Conservation (phyloP, 805 yeast genomes). For the Candida vaughaniae region DNA sequence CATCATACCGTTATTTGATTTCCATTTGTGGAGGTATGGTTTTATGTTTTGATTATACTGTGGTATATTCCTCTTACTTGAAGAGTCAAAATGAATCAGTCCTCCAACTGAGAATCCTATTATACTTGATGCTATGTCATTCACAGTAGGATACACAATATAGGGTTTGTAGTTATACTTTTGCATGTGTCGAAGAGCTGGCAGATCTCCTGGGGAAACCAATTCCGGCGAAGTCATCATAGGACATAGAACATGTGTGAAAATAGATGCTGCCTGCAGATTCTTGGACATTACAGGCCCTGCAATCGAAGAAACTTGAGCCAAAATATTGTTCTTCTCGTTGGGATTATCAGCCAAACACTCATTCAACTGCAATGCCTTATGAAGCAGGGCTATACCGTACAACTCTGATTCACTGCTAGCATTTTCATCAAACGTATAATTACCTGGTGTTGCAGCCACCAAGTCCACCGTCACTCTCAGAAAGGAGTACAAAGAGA, state of each 20-base stretch:
- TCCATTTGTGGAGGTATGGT: constrained; percentile 50
- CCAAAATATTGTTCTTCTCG: constrained; percentile 29
- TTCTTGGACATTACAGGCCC: constrained; percentile 33
- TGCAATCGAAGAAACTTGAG: constrained; percentile 51
- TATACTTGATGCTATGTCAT: constrained; percentile 37
- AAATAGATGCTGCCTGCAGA: constrained; percentile 36
- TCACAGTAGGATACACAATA: constrained; percentile 45
- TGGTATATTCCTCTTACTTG: constrained; percentile 12
- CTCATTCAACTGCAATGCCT: constrained; percentile 34
- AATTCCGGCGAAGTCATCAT: constrained; percentile 25
- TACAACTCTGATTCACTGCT: constrained; percentile 26
- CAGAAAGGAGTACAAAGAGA: constrained; percentile 44
- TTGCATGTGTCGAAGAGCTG: constrained; percentile 21
- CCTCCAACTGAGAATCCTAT: constrained; percentile 51
- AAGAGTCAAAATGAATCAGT: constrained; percentile 48
- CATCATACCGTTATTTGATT: constrained; percentile 6
- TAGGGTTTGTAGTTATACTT: constrained; percentile 29
- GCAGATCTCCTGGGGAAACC: constrained; percentile 24
- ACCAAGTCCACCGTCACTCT: constrained; percentile 51
- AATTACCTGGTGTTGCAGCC: constrained; percentile 53
- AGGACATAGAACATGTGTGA: constrained; percentile 50
- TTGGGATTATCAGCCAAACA: constrained; percentile 21
- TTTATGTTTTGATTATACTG: constrained; percentile 35
- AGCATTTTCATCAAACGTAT: constrained; percentile 13
- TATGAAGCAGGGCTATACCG: constrained; percentile 50